Percentiles rank a stretch among this genome's conserved stretches.
Evolutionary conservation across 257 asterid genomes (phyloP).

Genomic region (Mentha longifolia): DNA sequence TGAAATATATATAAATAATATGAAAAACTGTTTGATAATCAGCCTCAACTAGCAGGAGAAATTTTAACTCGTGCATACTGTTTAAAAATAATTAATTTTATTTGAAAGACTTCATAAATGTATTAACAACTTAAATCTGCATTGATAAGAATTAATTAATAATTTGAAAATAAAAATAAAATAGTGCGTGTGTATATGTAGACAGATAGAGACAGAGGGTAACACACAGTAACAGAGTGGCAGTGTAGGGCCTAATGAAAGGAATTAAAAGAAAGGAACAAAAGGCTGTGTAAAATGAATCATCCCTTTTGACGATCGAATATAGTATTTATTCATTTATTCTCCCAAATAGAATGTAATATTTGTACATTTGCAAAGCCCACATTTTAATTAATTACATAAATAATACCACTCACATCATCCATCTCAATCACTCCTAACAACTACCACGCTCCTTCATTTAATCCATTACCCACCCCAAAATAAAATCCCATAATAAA

Average conservation of each 20-base stretch:
- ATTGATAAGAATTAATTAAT: too few relatives aligned
- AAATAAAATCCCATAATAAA: neutral
- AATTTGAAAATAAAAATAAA: too few relatives aligned
- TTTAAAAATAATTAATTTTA: too few relatives aligned
- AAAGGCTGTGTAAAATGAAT: slow-evolving; percentile 47
- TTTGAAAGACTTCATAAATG: too few relatives aligned
- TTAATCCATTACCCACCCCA: neutral
- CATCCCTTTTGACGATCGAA: slow-evolving; percentile 62
- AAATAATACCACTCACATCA: slow-evolving; percentile 22
- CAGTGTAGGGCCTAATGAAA: slow-evolving; percentile 50
- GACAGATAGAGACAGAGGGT: slow-evolving; percentile 29
- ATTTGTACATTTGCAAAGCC: slow-evolving; percentile 37
- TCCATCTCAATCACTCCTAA: slow-evolving; percentile 41
- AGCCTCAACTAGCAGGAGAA: too few relatives aligned
- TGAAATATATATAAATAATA: too few relatives aligned
- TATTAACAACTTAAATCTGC: too few relatives aligned
- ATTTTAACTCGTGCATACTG: too few relatives aligned
- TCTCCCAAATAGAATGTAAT: slow-evolving; percentile 42
- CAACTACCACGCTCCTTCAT: slow-evolving; percentile 39
- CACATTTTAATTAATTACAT: slow-evolving; percentile 20
- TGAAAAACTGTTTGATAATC: too few relatives aligned
- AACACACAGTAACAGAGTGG: slow-evolving; percentile 22
- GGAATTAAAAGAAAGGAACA: slow-evolving; percentile 61
- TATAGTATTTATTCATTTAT: slow-evolving; percentile 41
- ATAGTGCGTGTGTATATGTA: slow-evolving; percentile 14